Conservation (phyloP, 805 yeast genomes). For the Metschnikowia koreensis region DNA sequence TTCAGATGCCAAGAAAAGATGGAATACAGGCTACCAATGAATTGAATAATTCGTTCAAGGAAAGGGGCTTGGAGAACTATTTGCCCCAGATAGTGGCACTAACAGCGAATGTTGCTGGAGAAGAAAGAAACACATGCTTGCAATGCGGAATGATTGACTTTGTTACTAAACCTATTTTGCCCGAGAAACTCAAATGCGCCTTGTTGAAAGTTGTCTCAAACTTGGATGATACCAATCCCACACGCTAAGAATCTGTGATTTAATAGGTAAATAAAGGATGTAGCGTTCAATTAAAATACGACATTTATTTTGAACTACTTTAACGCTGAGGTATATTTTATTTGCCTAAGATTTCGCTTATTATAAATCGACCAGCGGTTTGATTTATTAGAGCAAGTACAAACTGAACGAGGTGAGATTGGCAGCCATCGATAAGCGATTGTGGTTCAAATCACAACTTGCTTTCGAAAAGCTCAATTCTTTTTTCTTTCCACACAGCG, state of each 20-base stretch:
- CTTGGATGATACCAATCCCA: not conserved
- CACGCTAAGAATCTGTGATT: not conserved
- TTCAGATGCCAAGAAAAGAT: conserved; percentile 55
- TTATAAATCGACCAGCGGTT: not conserved
- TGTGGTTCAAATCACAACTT: not conserved
- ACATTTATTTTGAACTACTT: too few species aligned
- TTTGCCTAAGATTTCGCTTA: not conserved
- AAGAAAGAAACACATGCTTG: conserved; percentile 47
- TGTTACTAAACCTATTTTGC: conserved; percentile 52
- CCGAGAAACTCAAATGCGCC: conserved; percentile 41
- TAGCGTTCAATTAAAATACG: too few species aligned
- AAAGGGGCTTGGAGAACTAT: conserved; percentile 15
- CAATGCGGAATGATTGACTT: conserved; percentile 54
- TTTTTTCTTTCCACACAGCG: conserved; percentile 31
- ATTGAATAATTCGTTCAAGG: conserved; percentile 29
- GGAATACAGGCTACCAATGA: conserved; percentile 52
- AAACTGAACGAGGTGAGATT: too few species aligned
- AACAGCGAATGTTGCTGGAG: conserved; percentile 55
- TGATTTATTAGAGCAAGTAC: not conserved
- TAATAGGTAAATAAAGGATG: too few species aligned
- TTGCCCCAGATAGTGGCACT: conserved; percentile 46
- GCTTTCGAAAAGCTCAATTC: conserved; percentile 20
- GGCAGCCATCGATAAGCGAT: too few species aligned
- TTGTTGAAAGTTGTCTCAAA: conserved; percentile 20
- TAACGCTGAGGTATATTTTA: not conserved